A percentile compares a stretch with the other conserved stretches of the same genome.
Conservation (phyloP, 164 flowering plant species). For the Berberis thunbergii region DNA sequence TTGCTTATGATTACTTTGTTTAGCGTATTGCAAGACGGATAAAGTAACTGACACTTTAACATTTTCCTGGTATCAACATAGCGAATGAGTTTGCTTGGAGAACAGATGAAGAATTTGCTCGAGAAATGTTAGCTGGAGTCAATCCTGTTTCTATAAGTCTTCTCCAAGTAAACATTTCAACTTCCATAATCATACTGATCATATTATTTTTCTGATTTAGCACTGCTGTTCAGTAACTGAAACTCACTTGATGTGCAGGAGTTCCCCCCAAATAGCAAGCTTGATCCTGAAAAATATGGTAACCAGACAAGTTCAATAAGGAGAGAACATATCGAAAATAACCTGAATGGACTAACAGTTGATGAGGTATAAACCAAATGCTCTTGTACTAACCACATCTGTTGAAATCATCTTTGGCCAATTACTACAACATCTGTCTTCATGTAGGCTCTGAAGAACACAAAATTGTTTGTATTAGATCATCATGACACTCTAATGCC, state of each 20-base stretch:
- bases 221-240: too few species aligned
- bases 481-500: slow-evolving; percentile 84
- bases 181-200: not conserved
- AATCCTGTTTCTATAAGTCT: slow-evolving; percentile 69
- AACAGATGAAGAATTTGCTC: slow-evolving; percentile 81
- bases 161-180: slow-evolving; percentile 39
- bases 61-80: slow-evolving; percentile 18
- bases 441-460: slow-evolving; percentile 35
- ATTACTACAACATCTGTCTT: not conserved
- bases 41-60: not conserved
- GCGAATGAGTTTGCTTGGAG: slow-evolving; percentile 81
- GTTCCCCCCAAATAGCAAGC: slow-evolving; percentile 77
- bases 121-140: slow-evolving; percentile 95
- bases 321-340: slow-evolving; percentile 40
- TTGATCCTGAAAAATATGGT: slow-evolving; percentile 55
- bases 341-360: slow-evolving; percentile 55
- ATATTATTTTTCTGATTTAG: not conserved
- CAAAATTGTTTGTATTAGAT: slow-evolving; percentile 70
- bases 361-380: slow-evolving; percentile 30
- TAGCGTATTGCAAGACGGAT: not conserved
- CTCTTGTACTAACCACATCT: too few species aligned
- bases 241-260: slow-evolving; percentile 30
- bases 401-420: not conserved
- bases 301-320: slow-evolving; percentile 56
- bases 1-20: too few species aligned